Evolutionary conservation across 169 alveolate species (phyloP).

Genomic region (Sarcocystis neurona): DNA sequence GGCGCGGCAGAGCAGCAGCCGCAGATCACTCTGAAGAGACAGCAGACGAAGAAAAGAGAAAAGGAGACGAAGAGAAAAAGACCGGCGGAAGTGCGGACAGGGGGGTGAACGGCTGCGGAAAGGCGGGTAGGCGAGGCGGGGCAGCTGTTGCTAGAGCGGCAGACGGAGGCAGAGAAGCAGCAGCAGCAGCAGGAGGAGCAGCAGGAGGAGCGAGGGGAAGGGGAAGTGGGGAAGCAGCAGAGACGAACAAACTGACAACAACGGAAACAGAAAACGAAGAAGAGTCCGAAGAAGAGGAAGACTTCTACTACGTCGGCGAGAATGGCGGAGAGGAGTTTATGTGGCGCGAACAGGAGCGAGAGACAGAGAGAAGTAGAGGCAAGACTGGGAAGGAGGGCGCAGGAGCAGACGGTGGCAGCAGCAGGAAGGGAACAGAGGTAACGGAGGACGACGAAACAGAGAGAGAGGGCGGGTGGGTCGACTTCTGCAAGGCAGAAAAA

Average conservation of each 20-base stretch:
- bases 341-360: too few relatives aligned
- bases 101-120: too few relatives aligned
- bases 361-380: too few relatives aligned
- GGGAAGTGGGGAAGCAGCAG: too few relatives aligned
- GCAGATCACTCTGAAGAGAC: neutral
- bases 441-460: neutral
- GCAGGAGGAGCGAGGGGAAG: too few relatives aligned
- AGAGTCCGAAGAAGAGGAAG: neutral
- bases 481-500: neutral
- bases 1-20: neutral
- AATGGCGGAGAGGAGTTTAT: neutral
- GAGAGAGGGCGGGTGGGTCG: neutral
- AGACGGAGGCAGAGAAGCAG: neutral
- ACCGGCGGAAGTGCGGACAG: too few relatives aligned
- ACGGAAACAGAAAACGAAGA: too few relatives aligned
- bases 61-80: too few relatives aligned
- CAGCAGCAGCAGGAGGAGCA: slow-evolving; percentile 26
- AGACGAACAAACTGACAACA: too few relatives aligned
- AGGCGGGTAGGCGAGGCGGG: too few relatives aligned
- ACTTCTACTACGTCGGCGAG: neutral
- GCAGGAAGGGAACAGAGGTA: neutral
- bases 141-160: slow-evolving; percentile 12
- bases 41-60: slow-evolving; percentile 2
- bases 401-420: too few relatives aligned
- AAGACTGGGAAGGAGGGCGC: too few relatives aligned